Percentiles rank a stretch among this genome's conserved stretches.
phyloP scores from a whole-genome alignment of 78 protist species.

The Dictyostelium brefeldianum region DNA sequence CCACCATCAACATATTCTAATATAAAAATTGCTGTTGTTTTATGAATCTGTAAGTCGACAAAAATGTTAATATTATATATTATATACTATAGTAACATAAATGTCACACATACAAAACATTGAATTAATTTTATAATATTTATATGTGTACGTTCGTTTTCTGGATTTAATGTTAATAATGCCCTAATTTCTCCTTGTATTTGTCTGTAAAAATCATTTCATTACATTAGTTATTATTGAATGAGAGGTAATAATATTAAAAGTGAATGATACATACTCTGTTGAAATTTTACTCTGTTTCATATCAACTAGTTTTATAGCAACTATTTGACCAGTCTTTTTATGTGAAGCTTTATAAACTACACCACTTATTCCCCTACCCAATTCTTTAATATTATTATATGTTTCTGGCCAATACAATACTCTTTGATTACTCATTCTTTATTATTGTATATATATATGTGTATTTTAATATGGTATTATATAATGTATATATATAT shows the following conservation, averaged over 20 bases:
- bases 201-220: constrained; percentile 5
- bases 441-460: background rate
- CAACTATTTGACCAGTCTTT: constrained; percentile 53
- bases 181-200: constrained; percentile 72
- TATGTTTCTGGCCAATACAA: constrained; percentile 67
- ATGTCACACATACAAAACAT: constrained; percentile 54
- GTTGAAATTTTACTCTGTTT: constrained; percentile 37
- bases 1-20: constrained; percentile 80
- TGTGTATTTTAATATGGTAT: background rate
- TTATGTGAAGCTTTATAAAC: constrained; percentile 54
- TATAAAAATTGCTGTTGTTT: constrained; percentile 75
- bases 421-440: constrained; percentile 41
- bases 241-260: too few relatives aligned
- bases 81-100: background rate
- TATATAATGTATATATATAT: background rate
- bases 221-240: background rate
- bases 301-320: constrained; percentile 68
- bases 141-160: constrained; percentile 24
- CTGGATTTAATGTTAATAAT: constrained; percentile 54
- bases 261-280: constrained; percentile 21
- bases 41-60: constrained; percentile 24
- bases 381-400: constrained; percentile 28
- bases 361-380: constrained; percentile 74
- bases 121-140: constrained; percentile 64
- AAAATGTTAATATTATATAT: background rate